Conservation (phyloP, 2,329 filamentous ascomycete genomes). For the Nannizziopsis arthrosporioides region DNA sequence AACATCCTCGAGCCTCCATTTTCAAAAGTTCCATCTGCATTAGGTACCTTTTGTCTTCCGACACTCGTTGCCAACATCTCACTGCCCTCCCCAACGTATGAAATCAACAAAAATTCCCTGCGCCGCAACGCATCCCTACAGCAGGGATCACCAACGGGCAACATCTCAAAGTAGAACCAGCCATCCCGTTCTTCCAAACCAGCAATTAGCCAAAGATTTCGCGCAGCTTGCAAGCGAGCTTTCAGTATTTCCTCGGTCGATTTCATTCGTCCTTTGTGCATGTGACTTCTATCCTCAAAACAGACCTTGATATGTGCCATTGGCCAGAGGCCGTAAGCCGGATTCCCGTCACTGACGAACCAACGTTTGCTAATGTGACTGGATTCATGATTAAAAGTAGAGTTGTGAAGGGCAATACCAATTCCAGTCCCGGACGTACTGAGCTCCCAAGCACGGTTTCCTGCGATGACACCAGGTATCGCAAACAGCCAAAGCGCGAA, state of each 20-base stretch:
- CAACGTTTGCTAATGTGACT: neutral
- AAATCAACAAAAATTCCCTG: conserved; percentile 4
- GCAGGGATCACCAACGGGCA: neutral
- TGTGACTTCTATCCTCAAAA: neutral
- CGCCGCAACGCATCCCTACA: neutral
- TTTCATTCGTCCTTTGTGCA: neutral
- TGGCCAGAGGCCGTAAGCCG: neutral
- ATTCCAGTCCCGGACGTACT: neutral
- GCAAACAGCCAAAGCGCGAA: neutral
- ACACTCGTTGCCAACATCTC: conserved; percentile 1
- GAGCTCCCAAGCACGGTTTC: neutral
- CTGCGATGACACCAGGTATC: neutral
- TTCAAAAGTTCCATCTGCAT: neutral
- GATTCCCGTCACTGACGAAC: neutral
- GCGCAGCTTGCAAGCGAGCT: neutral
- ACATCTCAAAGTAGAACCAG: neutral
- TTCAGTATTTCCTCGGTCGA: conserved; percentile 3
- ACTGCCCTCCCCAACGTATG: neutral
- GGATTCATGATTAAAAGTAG: neutral
- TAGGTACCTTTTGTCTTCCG: neutral
- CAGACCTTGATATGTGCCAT: conserved; percentile 1
- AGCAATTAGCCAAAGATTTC: neutral
- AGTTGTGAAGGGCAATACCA: neutral
- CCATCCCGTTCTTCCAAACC: neutral
- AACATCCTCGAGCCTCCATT: neutral